Base-by-base conservation (phyloP, 129 eudicot species). In the Flaveria trinervia region DNA sequence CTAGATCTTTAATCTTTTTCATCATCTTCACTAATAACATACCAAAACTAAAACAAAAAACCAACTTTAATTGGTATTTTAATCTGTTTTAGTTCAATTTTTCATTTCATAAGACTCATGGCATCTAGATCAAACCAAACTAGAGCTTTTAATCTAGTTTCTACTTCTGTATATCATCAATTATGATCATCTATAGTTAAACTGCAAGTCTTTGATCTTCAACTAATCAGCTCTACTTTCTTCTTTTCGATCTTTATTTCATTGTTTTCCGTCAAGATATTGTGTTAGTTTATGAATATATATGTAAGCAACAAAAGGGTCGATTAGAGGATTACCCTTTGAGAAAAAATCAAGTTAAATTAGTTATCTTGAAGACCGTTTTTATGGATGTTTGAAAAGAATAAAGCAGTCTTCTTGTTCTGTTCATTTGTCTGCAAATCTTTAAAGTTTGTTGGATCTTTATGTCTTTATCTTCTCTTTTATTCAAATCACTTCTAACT, bases 381-480 rank as follows among this genome's bases (percentile, higher is more conserved):
- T 61, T 70, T 57, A 76, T 84, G 68, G 72, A 51, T 28, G 68
- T 62, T 67, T 73, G 71, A 80, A 80, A 80, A 75, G 83, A 26
- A 57, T 76, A 81, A 80, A 80, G 82, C 83, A 73, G 83, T 66
- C 61, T 46, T 23, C 64, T 77, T 66, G 80, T 73, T 77, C 80
- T 74, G 70, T 73, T 74, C 75, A 80, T 73, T 74, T 80, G 80
- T 80, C 84, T 74, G 62, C 33, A 80, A 80, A 72, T 72, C 77
- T 82, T 62, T 33, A 71, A 72, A 73, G 68, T 62, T 30, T 83
- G 49, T 83, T 78, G 81, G 84, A 65, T 78, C 86, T 83, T 79
- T 79, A 83, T 73, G 83, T 79, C 83, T 84, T 84, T 71, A 71
- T 75, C 69, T 71, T 28, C 67, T 48, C 44, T 46, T 82, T 83